Evolutionary conservation across 2,329 filamentous ascomycete species (phyloP), one percentile per base, ranked within the genome.

Genomic region (Trichothecium roseum): DNA sequence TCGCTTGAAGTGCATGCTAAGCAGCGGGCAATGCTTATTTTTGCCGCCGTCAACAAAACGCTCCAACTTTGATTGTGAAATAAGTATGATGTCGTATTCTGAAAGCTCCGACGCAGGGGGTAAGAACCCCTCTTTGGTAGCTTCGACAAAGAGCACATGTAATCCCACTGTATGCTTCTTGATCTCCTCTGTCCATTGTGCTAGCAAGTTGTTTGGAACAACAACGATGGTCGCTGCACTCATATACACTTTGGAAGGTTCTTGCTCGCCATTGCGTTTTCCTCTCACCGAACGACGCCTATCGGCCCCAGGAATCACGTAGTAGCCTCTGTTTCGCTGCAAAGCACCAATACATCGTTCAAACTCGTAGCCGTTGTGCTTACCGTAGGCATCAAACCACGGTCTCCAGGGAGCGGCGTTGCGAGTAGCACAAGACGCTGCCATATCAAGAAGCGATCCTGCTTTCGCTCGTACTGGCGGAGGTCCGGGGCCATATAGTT

Each of bases 181-280:
- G 9, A 95, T 86, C 49, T 95, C 86, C 9, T 76, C 68, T 36
- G 73, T 64, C 89, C 89, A 95, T 53, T 96, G 89, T 36, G 79
- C 70, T 3, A 94, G 64, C 17, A 95, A 64, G 50, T 95, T 95
- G 12, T 78, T 68, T 0, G 89, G 89, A 0, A 88, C 85, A 20
- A 95, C 72, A 14, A 94, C 65, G 4, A 96, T 62, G 0, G 81
- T 94, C 0, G 73, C 72, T 18, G 73, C 68, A 40, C 78, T 84
- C 7, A 91, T 62, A 18, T 65, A 72, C 4, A 94, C 60, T 40
- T 63, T 66, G 10, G 32, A 26, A 10, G 18, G 26, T 13, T 35
- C 15, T 22, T 18, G n/a, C 16, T 16, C 30, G 18, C 37, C 32
- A 7, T 29, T 27, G 5, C 34, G 37, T 17, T 45, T 41, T 18